Percentiles rank a stretch among this genome's conserved stretches.
Evolutionary conservation across 345 rosid genomes (phyloP).

Genomic region (Pugionium dolabratum): DNA sequence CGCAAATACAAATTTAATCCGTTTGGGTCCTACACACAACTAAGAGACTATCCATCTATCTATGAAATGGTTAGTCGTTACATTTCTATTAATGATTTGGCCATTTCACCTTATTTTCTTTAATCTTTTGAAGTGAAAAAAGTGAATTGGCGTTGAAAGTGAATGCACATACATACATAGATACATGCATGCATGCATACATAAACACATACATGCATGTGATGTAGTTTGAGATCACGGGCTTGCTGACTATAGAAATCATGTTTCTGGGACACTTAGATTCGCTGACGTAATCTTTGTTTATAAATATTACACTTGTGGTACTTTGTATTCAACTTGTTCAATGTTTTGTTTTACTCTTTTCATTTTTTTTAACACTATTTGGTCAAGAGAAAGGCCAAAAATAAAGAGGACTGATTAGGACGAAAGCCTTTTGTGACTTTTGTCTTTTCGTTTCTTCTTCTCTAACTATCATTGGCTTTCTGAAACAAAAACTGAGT

Average conservation of each 20-base stretch:
- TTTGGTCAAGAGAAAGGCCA: slow-evolving; percentile 5
- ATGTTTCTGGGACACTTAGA: slow-evolving; percentile 27
- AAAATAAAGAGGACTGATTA: slow-evolving; percentile 17
- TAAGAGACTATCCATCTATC: no score
- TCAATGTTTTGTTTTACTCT: slow-evolving; percentile 31
- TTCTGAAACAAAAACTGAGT: no score
- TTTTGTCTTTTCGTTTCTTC: slow-evolving; percentile 15
- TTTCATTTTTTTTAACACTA: not conserved
- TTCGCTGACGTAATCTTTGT: slow-evolving; percentile 26
- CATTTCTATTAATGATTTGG: no score
- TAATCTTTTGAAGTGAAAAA: slow-evolving; percentile 12
- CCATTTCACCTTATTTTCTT: slow-evolving; percentile 1
- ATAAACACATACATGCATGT: slow-evolving; percentile 7
- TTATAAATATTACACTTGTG: no score
- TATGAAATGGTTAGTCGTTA: no score
- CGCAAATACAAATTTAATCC: no score
- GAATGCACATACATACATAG: slow-evolving; percentile 6
- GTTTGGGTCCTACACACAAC: no score
- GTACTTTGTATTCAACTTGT: slow-evolving; percentile 23
- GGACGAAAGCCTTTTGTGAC: slow-evolving; percentile 20
- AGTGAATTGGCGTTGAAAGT: slow-evolving; percentile 14
- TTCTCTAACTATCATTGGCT: not conserved
- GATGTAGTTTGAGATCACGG: slow-evolving; percentile 30
- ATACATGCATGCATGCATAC: not conserved
- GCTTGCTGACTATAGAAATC: slow-evolving; percentile 17